phyloP scores from a whole-genome alignment of 768 basidiomycete species.

The Lactifluus pinguis region DNA sequence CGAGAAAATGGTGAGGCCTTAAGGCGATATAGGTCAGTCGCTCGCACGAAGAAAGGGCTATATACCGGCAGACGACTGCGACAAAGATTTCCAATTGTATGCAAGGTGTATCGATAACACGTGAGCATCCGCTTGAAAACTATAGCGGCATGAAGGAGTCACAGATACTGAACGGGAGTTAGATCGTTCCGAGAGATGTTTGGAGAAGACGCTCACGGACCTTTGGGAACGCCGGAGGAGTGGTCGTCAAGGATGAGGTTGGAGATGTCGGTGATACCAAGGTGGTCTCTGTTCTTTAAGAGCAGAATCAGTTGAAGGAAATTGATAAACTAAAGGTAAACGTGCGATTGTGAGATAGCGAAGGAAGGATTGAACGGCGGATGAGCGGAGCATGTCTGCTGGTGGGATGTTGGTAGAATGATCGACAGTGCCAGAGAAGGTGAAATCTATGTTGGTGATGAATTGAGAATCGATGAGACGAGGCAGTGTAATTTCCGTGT shows the following conservation, averaged over 20 bases:
- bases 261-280: slow-evolving; percentile 13
- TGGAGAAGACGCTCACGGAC: not conserved
- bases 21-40: slow-evolving; percentile 6
- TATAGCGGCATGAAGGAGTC: slow-evolving; percentile 23
- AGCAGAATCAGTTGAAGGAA: slow-evolving; percentile 15
- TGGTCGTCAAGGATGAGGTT: slow-evolving; percentile 5
- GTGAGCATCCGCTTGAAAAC: slow-evolving; percentile 20
- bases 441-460: slow-evolving; percentile 41
- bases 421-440: slow-evolving; percentile 47
- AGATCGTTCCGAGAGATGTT: slow-evolving; percentile 25
- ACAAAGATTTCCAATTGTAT: slow-evolving; percentile 31
- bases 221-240: slow-evolving; percentile 4
- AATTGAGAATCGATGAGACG: slow-evolving; percentile 41
- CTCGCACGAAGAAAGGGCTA: slow-evolving; percentile 46
- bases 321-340: not conserved
- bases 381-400: slow-evolving; percentile 38
- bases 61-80: not conserved
- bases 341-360: slow-evolving; percentile 32
- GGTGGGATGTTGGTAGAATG: slow-evolving; percentile 30
- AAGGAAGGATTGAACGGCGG: slow-evolving; percentile 40
- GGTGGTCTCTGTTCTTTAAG: slow-evolving; percentile 38
- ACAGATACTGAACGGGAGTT: slow-evolving; percentile 32
- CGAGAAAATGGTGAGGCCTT: slow-evolving; percentile 11
- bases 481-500: slow-evolving; percentile 26
- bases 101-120: slow-evolving; percentile 33